Evolutionary conservation across 2,329 filamentous ascomycete species (phyloP), one percentile per base, ranked within the genome.

Genomic region (Seiridium cupressi): DNA sequence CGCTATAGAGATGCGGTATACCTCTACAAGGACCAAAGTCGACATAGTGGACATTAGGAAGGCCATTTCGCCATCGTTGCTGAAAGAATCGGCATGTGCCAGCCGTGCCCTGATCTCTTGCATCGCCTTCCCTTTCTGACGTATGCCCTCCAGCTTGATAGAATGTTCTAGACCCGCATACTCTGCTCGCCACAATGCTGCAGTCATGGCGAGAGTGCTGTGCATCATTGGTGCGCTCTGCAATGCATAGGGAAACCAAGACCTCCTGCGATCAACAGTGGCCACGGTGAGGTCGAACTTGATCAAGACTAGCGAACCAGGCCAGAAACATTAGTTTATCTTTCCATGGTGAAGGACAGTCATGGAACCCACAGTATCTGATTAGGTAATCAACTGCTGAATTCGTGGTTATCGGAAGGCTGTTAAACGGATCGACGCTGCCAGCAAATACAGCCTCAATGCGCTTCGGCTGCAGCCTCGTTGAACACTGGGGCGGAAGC

Each of bases 191-290:
- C 60, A 61, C 48, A 60, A 3, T 34, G 31, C 60, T 26, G 60
- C 60, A 3, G 60, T 34, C 60, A 61, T 55, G 11, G 60, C 60
- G 7, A 61, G 48, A 48, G 60, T 60, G 11, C 57, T 61, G 34
- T 61, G 60, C 60, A 61, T 61, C 60, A 61, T 61, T 13, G 60
- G 38, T n/a, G 35, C 60, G 10, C 57, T 61, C 44, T 48, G 40
- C 40, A 61, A 55, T 35, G 60, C 60, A n/a, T 61, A 61, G 8
- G 57, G 60, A 40, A 61, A 49, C 60, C 60, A 61, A 0, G 42
- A 44, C 35, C 32, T 61, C 48, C n/a, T 55, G 48, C 18, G 60
- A 32, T 61, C 47, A 44, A 42, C 18, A 11, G 42, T 54, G n/a
- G 36, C 38, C n/a, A 51, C 35, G 36, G 55, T 18, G 57, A 54